Base-by-base conservation (phyloP, 2,329 filamentous ascomycete genomes). In the Trichoderma asperellum region DNA sequence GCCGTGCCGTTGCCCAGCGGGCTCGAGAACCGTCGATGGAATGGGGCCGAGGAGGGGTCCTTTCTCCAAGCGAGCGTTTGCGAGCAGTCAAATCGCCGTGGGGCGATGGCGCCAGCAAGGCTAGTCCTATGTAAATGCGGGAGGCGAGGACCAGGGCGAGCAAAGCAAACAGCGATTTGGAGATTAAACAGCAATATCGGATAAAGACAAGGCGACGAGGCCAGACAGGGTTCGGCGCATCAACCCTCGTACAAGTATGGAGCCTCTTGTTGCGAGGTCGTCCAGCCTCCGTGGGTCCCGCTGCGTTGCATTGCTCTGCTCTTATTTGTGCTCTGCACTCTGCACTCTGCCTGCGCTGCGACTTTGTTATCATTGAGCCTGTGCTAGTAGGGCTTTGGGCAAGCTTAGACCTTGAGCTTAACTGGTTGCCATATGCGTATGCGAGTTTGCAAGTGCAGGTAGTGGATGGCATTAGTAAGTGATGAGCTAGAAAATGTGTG, bases 41-140 rank as follows among this genome's bases (percentile, higher is more conserved):
- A 40, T 49, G 56, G 40, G 52, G 27, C 24, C 62, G 34, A 47
- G 56, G 64, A 47, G 24, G 60, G 60, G 32, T 27, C 61, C 32
- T 40, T 18, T 66, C 14, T 53, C 63, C 64, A 68, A 68, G 64
- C 64, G 64, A 68, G 64, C 64, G 43, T 67, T 53, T 68, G 64
- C 34, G 56, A 68, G 55, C 55, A 67, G 64, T 67, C 56, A 53
- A 67, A 58, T 59, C 55, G 40, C 21, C 56, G 64, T 68, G 64
- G 64, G 64, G 64, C 64, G 64, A 68, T 68, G 55, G 47, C 43
- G 40, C 62, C 43, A 57, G 62, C 34, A 65, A 29, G 49, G 49
- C 64, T 60, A 68, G 64, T 43, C 40, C 6, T 43, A 7, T 43
- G 40, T 59, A 35, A 59, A 68, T 60, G 64, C 56, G 64, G 64